Base-by-base conservation (phyloP, 257 asterid species). In the Nicotiana obtusifolia region DNA sequence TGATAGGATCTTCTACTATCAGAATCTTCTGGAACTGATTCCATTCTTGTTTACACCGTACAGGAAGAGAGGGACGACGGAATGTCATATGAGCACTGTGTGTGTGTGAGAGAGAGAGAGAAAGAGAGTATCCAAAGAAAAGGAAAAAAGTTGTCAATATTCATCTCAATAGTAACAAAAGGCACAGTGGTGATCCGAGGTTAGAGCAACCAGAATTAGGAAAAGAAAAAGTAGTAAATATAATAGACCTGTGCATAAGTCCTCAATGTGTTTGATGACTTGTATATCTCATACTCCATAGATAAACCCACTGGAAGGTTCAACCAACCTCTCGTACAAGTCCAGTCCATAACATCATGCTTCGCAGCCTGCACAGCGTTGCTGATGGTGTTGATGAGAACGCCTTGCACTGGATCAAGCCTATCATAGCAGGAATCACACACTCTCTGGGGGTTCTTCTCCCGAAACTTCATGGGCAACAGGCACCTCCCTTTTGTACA, bases 261-360 rank as follows among this genome's bases (percentile, higher is more conserved):
- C 89, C 93, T 89, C 90, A 96, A 84, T 4, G 93, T 93, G 87
- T 82, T 93, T 56, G 95, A 81, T 8, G 99, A 86, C 88, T 96
- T 96, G 90, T 91, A 96, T 80, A 96, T 93, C 80, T 96, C 99
- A 77, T 96, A 93, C 90, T 96, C 98, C 98, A 94, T 96, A 66
- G 98, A 91, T 77, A 96, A 83, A 52, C 99, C 99, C 81, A 96
- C 90, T 28, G 99, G 99, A 89, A 96, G 96, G 88, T 96, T 96
- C 86, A 96, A 71, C 98, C 99, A 96, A 78, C 97, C 98, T 89
- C 99, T 90, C 33, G 93, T 80, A 80, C 93, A 88, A 88, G 99
- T 96, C 99, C 99, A 96, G 83, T 96, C 99, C 92, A 89, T 92
- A 85, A 96, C 98, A 86, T 96, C 98, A 88, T 96, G 98, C 93